These are phyloP conservation scores for Aspergillus funiculosus DNA, from an alignment of 495 filamentous ascomycete species.

Conservation along the genomic window DNA sequence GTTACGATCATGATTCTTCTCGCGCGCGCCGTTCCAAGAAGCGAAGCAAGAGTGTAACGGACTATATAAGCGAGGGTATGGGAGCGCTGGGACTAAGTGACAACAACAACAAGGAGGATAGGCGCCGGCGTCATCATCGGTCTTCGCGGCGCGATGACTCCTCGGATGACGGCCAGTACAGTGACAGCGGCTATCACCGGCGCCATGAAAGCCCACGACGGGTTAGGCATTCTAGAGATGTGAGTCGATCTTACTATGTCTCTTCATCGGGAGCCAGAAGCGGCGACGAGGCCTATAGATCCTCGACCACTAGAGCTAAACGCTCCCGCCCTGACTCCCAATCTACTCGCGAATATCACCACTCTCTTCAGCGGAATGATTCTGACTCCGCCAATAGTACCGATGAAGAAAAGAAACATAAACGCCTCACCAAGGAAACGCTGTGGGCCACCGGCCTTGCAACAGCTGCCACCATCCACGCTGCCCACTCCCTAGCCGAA, in stretches of 20 bases:
- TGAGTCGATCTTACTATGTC: conserved; percentile 35
- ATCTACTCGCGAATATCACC: not conserved
- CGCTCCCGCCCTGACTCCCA: conserved; percentile 19
- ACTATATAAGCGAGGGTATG: conserved; percentile 50
- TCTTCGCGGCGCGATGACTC: conserved; percentile 42
- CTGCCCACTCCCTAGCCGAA: conserved; percentile 71
- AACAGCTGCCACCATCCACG: conserved; percentile 83
- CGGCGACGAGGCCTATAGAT: conserved; percentile 15
- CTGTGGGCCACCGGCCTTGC: conserved; percentile 77
- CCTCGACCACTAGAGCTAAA: conserved; percentile 22
- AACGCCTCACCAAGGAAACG: conserved; percentile 80
- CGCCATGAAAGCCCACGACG: conserved; percentile 33
- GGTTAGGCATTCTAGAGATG: conserved; percentile 46
- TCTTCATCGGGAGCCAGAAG: conserved; percentile 13
- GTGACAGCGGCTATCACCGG: conserved; percentile 43
- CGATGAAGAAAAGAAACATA: conserved; percentile 67
- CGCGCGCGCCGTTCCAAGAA: conserved; percentile 34
- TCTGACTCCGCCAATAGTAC: conserved; percentile 66
- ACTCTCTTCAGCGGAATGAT: conserved; percentile 32
- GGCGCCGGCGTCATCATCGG: conserved; percentile 33
- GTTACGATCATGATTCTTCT: conserved; percentile 38
- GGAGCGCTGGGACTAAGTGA: conserved; percentile 49
- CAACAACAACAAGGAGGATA: conserved; percentile 28
- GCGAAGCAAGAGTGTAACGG: conserved; percentile 54
- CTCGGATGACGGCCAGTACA: conserved; percentile 29